Base-by-base conservation (phyloP, 345 rosid genomes). In the Angophora floribunda region DNA sequence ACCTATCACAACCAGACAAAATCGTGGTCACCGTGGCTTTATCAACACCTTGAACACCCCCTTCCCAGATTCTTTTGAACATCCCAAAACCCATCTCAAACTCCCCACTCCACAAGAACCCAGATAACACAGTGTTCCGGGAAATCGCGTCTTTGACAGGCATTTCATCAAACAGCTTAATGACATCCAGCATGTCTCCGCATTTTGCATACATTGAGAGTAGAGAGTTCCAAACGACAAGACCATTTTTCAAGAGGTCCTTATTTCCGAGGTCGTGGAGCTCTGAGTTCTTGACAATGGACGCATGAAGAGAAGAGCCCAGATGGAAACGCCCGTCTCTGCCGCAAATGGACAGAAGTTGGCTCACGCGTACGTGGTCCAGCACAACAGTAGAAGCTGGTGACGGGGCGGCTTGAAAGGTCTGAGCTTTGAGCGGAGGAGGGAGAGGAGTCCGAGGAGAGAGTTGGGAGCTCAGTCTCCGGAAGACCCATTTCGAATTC, bases 281-380 rank as follows among this genome's bases (percentile, higher is more conserved):
- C 84, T 93, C 95, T 7, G 89, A 92, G 70, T 87, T 94, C 88
- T 97, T 97, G 65, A 94, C 12, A 49, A 97, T 87, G 87, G 97
- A 95, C 61, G 98, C 98, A 85, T 96, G 99, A 70, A 97, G 90
- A 44, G 96, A 97, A 87, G 98, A 91, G 80, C 98, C 99, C 91
- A 97, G 90, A 88, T 89, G 92, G 90, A 91, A 82, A 79, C 89
- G 86, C 88, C 97, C 95, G 82, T 97, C 94, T 91, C 90, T 92
- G 52, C 97, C 98, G 88, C 94, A 93, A 85, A 87, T 59, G 57
- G 98, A 94, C 89, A 98, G 90, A 80, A 97, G 92, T 85, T 52
- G 93, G 92, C 97, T 94, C 65, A 95, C 87, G 86, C 92, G 94
- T 51, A 92, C 92, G 91, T 91, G 91, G 89, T 91, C 91, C 93